Conservation (phyloP, 805 yeast species). For the Sporopachydermia lactativora region DNA sequence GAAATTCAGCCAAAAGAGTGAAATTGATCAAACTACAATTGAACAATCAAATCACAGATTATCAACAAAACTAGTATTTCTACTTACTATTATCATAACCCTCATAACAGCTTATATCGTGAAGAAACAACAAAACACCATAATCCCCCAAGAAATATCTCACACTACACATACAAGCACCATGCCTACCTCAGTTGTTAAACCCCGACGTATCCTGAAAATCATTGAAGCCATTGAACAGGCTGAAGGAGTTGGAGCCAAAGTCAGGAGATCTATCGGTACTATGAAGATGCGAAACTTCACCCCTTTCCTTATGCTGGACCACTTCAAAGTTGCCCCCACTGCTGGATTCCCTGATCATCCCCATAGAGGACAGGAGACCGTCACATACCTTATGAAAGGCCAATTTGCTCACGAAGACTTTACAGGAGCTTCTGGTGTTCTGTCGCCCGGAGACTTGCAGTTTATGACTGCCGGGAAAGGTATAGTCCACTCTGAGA, state of each 20-base stretch:
- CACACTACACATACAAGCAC: no score
- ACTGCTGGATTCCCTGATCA: constrained; percentile 70
- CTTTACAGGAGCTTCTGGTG: constrained; percentile 73
- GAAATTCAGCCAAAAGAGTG: no score
- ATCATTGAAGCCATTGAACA: constrained; percentile 49
- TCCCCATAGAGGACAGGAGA: constrained; percentile 74
- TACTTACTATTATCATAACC: neutral
- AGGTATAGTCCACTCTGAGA: constrained; percentile 78
- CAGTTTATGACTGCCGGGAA: constrained; percentile 92
- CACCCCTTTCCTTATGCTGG: constrained; percentile 71
- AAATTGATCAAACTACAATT: no score
- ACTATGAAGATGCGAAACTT: constrained; percentile 53
- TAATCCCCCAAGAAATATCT: no score
- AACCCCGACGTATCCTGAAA: constrained; percentile 33
- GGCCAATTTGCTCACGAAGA: constrained; percentile 75
- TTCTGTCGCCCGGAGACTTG: constrained; percentile 66
- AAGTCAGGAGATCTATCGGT: constrained; percentile 73
- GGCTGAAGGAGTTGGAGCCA: constrained; percentile 81
- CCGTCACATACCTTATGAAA: constrained; percentile 51
- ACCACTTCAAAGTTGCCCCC: constrained; percentile 53
- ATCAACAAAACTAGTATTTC: no score
- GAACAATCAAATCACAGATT: no score
- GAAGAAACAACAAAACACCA: no score
- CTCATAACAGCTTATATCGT: neutral
- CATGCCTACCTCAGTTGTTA: constrained; percentile 4